Evolutionary conservation across 164 flowering plant species (phyloP).

Genomic region (Magnolia kwangsiensis): DNA sequence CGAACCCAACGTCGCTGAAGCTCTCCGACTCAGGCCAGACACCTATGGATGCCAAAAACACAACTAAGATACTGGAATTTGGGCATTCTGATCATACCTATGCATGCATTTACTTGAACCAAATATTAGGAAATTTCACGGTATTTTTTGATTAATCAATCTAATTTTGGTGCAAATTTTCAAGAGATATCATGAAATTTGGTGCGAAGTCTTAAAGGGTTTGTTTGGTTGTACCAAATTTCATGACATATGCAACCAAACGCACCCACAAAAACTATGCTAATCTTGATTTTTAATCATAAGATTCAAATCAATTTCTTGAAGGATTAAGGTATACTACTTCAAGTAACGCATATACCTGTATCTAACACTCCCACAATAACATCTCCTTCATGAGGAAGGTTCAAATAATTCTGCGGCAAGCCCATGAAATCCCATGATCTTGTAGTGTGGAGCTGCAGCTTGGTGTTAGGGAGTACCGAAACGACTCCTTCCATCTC

Average conservation of each 20-base stretch:
- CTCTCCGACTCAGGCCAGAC: constrained; percentile 59
- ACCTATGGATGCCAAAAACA: constrained; percentile 29
- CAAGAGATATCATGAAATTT: too few relatives aligned
- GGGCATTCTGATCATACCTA: neutral
- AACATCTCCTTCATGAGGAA: constrained; percentile 25
- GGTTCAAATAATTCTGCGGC: neutral
- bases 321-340: neutral
- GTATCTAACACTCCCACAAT: constrained; percentile 42
- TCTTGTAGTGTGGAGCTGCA: constrained; percentile 45
- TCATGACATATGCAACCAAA: too few relatives aligned
- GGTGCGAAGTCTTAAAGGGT: too few relatives aligned
- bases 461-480: constrained; percentile 32
- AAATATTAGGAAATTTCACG: too few relatives aligned
- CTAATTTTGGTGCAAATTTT: too few relatives aligned
- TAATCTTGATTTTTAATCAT: neutral
- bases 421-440: constrained; percentile 53
- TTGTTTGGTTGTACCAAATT: too few relatives aligned
- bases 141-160: too few relatives aligned
- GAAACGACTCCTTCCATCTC: constrained; percentile 46
- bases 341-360: constrained; percentile 17
- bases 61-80: too few relatives aligned
- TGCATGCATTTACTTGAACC: too few relatives aligned
- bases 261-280: too few relatives aligned
- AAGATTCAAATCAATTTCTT: neutral
- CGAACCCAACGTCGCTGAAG: constrained; percentile 45